Evolutionary conservation across 2,329 filamentous ascomycete species (phyloP).

Genomic region (Amauroascus verrucosus): DNA sequence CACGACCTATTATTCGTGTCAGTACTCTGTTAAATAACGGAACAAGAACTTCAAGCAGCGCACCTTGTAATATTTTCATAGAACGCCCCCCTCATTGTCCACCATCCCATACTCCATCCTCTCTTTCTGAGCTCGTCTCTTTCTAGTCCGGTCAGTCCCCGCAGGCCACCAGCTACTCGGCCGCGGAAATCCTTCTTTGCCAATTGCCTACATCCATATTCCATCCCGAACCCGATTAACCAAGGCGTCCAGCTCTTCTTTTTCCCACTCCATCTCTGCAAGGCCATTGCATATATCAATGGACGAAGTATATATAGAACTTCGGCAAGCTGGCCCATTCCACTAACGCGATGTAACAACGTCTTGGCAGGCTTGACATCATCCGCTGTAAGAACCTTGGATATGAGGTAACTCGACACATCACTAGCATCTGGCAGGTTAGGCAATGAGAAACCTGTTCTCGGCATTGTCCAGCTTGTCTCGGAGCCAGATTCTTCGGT

Average conservation of each 20-base stretch:
- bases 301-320: conserved; percentile 85
- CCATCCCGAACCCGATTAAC: conserved; percentile 73
- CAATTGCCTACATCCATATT: conserved; percentile 81
- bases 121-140: conserved; percentile 79
- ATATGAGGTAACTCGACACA: conserved; percentile 76
- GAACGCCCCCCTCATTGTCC: conserved; percentile 91
- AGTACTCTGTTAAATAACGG: conserved; percentile 15
- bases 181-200: conserved; percentile 56
- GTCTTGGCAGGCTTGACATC: conserved; percentile 88
- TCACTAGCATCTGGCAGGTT: conserved; percentile 70
- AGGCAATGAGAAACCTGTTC: conserved; percentile 77
- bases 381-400: conserved; percentile 85
- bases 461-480: conserved; percentile 78
- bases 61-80: conserved; percentile 80
- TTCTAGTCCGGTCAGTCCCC: conserved; percentile 73
- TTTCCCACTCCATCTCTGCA: conserved; percentile 61
- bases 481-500: conserved; percentile 31
- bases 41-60: conserved; percentile 18
- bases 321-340: conserved; percentile 76
- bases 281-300: conserved; percentile 71
- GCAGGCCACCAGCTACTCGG: conserved; percentile 57
- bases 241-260: conserved; percentile 84
- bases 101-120: conserved; percentile 88
- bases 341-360: conserved; percentile 61
- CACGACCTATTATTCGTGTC: conserved; percentile 38